Base-by-base conservation (phyloP, 768 basidiomycete genomes). In the Lentinula sp. region DNA sequence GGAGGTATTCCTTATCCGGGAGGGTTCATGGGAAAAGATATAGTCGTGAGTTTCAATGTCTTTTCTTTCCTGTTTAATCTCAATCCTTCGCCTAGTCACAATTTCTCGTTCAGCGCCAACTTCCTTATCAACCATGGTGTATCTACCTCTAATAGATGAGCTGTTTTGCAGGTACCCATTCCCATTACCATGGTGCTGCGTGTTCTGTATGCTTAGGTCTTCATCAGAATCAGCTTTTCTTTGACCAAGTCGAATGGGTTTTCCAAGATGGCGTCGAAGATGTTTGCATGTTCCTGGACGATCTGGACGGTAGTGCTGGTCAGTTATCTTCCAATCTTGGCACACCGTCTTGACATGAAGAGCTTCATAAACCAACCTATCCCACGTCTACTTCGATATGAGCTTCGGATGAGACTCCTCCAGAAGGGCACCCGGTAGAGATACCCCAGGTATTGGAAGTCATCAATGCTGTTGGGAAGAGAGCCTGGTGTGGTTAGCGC, bases 181-280 rank as follows among this genome's bases (percentile, higher is more conserved):
- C 3, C 28, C 28, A 28, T 28, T 28, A 28, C 28, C 28, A 28
- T 28, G 28, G 28, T 28, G 28, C 3, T 28, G 28, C 3, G 28
- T 28, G 2, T 3, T 28, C 28, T 28, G 28, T 28, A 4, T 28
- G 28, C 28, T 28, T 28, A 28, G 3, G 3, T 39, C 37, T 39
- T 13, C 83, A 90, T 96, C 95, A 98, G 69, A 88, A 84, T 61
- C 93, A 96, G 70, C 80, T 98, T 4, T 98, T 94, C 79, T 95
- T 97, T 73, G 92, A 93, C 69, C 96, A 98, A 70, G 95, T 98
- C 6, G 95, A 98, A 69, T 96, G 95, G 92, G 79, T 87, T 1
- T 74, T 97, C 58, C 85, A 89, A 60, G 94, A 95, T 68, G 87
- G 90, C 3, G 90, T 95, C 4, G 94, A 95, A 67, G 93, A 95